Percentiles rank a stretch among this genome's conserved stretches.
Evolutionary conservation across 306 rosid genomes (phyloP).

Genomic region (Inga leiocalycina): DNA sequence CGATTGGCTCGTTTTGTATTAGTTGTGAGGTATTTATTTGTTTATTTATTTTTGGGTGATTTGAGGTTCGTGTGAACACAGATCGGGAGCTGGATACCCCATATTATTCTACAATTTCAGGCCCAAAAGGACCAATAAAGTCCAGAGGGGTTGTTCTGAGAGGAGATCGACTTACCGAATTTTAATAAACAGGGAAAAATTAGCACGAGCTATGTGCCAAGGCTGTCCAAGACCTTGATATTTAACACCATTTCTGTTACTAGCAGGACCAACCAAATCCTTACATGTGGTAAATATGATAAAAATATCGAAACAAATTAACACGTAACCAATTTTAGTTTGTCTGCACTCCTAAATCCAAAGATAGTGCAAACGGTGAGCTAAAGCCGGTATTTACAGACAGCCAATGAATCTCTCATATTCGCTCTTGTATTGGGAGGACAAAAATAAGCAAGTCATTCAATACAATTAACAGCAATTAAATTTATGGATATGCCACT

Average conservation of each 20-base stretch:
- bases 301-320: background rate
- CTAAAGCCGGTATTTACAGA: background rate
- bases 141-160: background rate
- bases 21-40: background rate
- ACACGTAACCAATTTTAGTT: background rate
- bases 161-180: background rate
- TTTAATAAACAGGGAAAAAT: no score
- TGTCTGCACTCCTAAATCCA: background rate
- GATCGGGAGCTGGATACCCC: background rate
- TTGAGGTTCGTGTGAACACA: constrained; percentile 12
- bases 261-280: background rate
- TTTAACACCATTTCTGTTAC: background rate
- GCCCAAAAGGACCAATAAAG: background rate
- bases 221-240: background rate
- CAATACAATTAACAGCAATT: no score
- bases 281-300: background rate
- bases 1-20: background rate
- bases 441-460: background rate
- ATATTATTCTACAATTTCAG: background rate
- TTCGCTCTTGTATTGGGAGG: background rate
- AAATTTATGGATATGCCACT: background rate
- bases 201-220: background rate
- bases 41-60: background rate
- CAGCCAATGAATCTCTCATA: background rate
- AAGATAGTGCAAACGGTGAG: background rate